A percentile compares a stretch with the other conserved stretches of the same genome.
Conservation (phyloP, 2,329 filamentous ascomycete genomes). For the Aspergillus glaucus region DNA sequence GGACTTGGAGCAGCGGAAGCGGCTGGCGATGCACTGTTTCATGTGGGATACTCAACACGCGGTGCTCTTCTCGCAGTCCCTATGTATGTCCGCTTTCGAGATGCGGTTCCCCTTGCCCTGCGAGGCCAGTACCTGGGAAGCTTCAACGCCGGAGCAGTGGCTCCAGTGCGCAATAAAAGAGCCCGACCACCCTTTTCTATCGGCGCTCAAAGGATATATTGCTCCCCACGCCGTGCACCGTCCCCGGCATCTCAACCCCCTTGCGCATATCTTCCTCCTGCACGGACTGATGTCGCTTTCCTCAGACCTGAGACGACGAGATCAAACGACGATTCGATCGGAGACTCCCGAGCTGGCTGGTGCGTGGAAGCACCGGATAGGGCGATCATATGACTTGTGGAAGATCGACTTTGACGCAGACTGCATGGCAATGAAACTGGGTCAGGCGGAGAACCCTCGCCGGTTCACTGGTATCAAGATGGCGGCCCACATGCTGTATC, state of each 20-base stretch:
- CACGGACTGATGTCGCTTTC: slow-evolving; percentile 59
- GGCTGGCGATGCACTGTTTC: slow-evolving; percentile 56
- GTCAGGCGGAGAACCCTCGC: slow-evolving; percentile 22
- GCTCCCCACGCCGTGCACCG: slow-evolving; percentile 36
- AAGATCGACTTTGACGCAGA: slow-evolving; percentile 53
- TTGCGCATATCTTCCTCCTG: slow-evolving; percentile 51
- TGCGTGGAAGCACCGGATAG: slow-evolving; percentile 49
- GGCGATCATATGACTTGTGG: slow-evolving; percentile 52
- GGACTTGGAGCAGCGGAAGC: slow-evolving; percentile 53
- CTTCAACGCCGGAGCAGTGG: slow-evolving; percentile 49
- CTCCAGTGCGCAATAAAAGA: slow-evolving; percentile 35
- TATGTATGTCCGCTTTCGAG: slow-evolving; percentile 62
- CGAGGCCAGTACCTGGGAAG: slow-evolving; percentile 52
- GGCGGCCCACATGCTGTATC: slow-evolving; percentile 52
- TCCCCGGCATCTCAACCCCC: slow-evolving; percentile 40
- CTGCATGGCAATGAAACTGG: slow-evolving; percentile 35
- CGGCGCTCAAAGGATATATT: slow-evolving; percentile 53
- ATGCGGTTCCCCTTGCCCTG: slow-evolving; percentile 53
- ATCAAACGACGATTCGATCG: slow-evolving; percentile 54
- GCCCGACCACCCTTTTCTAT: slow-evolving; percentile 41
- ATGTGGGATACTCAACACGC: slow-evolving; percentile 63
- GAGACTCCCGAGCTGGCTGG: slow-evolving; percentile 30
- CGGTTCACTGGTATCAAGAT: slow-evolving; percentile 46
- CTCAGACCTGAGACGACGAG: slow-evolving; percentile 57
- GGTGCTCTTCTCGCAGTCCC: slow-evolving; percentile 58